These are phyloP conservation scores for Plasmodium coatneyi DNA, from an alignment of 169 alveolate genomes.

Conservation along the genomic window DNA sequence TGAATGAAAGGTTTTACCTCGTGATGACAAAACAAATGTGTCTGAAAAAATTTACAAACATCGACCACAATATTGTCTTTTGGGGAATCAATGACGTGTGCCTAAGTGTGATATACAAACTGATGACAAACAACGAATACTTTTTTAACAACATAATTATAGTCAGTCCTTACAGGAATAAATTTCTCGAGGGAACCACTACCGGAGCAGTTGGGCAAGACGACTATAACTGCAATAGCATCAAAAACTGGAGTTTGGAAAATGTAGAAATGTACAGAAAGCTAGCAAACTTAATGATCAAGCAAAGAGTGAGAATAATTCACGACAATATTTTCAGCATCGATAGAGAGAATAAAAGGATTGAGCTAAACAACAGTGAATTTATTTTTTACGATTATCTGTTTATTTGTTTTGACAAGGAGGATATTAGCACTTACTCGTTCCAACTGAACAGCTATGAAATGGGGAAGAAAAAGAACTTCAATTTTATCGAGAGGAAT, in stretches of 20 bases:
- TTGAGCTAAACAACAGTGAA: conserved; percentile 4
- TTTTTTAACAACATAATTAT: conserved; percentile 45
- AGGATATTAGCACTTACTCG: conserved; percentile 49
- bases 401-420: conserved; percentile 50
- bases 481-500: conserved; percentile 26
- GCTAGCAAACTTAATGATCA: conserved; percentile 22
- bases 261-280: conserved; percentile 3
- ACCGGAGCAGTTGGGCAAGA: background rate
- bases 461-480: conserved; percentile 49
- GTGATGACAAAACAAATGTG: conserved; percentile 64
- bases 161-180: conserved; percentile 15
- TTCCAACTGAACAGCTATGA: conserved; percentile 38
- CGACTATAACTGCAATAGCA: background rate
- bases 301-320: conserved; percentile 30
- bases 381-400: conserved; percentile 43
- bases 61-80: conserved; percentile 43
- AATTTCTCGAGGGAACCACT: background rate
- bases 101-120: conserved; percentile 6
- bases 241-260: conserved; percentile 26
- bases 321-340: conserved; percentile 54
- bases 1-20: background rate
- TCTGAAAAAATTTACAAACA: background rate
- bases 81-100: conserved; percentile 68
- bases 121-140: conserved; percentile 26
- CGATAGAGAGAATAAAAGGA: conserved; percentile 41